phyloP scores from a whole-genome alignment of 305 asterid genomes.

The Fraxinus paxiana region DNA sequence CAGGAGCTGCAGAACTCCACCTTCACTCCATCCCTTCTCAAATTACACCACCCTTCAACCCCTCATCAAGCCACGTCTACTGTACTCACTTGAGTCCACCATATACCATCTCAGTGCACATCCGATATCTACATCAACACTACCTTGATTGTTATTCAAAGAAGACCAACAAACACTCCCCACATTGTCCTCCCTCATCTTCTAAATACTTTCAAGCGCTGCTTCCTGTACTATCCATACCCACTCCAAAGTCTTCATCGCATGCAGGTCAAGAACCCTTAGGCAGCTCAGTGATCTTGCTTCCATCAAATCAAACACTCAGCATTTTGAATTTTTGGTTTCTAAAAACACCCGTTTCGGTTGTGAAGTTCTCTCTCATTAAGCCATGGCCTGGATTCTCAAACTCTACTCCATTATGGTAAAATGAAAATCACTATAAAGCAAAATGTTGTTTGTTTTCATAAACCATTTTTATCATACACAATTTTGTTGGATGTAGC shows the following conservation, averaged over 20 bases:
- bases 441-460: background rate
- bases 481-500: background rate
- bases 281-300: constrained; percentile 70
- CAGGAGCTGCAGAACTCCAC: constrained; percentile 28
- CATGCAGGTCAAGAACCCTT: constrained; percentile 73
- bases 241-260: constrained; percentile 63
- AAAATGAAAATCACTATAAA: background rate
- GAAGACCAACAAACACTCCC: constrained; percentile 33
- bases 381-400: constrained; percentile 49
- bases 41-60: constrained; percentile 24
- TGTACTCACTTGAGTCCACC: constrained; percentile 24
- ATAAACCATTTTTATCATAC: background rate
- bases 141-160: constrained; percentile 21
- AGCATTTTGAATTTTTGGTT: constrained; percentile 46
- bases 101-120: constrained; percentile 14
- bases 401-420: constrained; percentile 68
- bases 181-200: constrained; percentile 39
- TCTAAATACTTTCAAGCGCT: constrained; percentile 52
- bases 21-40: constrained; percentile 24
- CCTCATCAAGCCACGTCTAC: constrained; percentile 16
- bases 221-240: constrained; percentile 72
- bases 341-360: constrained; percentile 37
- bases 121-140: constrained; percentile 19
- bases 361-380: constrained; percentile 34
- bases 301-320: constrained; percentile 48